Base-by-base conservation (phyloP, 2,329 filamentous ascomycete species). In the Sarocladium brachiariae region DNA sequence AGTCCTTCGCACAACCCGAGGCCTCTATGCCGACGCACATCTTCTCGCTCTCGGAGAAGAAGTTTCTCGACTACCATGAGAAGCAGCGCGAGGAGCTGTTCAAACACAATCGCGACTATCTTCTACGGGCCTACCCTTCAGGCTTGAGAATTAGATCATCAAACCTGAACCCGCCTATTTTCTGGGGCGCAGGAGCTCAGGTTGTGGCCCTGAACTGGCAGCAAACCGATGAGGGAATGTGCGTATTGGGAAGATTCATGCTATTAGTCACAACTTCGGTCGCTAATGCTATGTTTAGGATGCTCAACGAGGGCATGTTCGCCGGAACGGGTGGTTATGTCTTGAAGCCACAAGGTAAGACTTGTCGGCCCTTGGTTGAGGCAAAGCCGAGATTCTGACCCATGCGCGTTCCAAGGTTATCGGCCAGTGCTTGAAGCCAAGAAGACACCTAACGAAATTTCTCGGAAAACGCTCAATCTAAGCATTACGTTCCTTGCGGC, bases 151-250 rank as follows among this genome's bases (percentile, higher is more conserved):
- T 96, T 49, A 77, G 81, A 53, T 95, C 89, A 0, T 93, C 88
- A 1, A 97, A 96, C 62, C 74, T 95, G 11, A 89, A 96, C 58
- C 90, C 92, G 4, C 80, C 83, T 1, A 76, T 85, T 3, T 93
- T 91, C 67, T 96, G 91, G 91, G 79, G 89, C 27, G 84, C 88
- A 56, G 91, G 91, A 13, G 85, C 95, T 2, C 91, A 96, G 66
- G 85, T 96, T 58, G 89, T 95, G 1, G 91, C 91, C 0, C 73
- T 97, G 54, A 96, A 96, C 69, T 97, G 91, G 89, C 91, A 97
- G 67, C 85, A 84, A 54, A 84, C 87, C 66, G 90, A 96, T 61
- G 86, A 89, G 58, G 90, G 89, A 27, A 95, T 95, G 84, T 47
- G 27, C 24, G 43, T 47, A 16, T 47, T 19, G 6, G 10, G 10